Evolutionary conservation across 192 early-diverging fungal genomes (phyloP), one percentile per base, ranked within the genome.

Genomic region (Haplosporangium gracile): DNA sequence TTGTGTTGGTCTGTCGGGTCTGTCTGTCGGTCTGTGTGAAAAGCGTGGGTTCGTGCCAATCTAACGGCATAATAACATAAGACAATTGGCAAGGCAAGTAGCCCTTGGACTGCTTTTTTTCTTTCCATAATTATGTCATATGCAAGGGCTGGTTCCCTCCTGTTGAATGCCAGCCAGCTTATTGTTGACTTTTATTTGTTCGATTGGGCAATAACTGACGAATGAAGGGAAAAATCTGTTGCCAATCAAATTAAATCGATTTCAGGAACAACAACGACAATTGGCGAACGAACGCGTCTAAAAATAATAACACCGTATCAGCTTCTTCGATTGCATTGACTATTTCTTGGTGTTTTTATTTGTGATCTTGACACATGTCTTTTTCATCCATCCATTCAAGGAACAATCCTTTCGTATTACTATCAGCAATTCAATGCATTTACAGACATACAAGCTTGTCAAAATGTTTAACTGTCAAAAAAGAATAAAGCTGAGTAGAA

Each of bases 191-290:
- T 29, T 65, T 32, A 65, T 65, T 65, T 65, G 60, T 26, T 65
- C 26, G 60, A 65, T 60, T 60, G 55, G 49, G 5, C 43, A 45
- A 45, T 45, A 45, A 0, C 43, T 45, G 43, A 45, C 13, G 43
- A 45, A 45, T 51, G 49, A 51, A 65, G 29, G 60, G 60, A 32
- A 65, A 63, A 65, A 65, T 65, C 60, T 32, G 60, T 65, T 29
- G 60, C 60, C 60, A 65, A 65, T 65, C 60, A 65, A 32, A 65
- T 65, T 11, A 26, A 65, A 65, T 65, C 60, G 60, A 65, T 65
- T 65, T 60, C 55, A 60, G 55, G 55, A 60, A 60, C 55, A 60
- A 26, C 10, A 60, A 29, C 55, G 9, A 0, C 20, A 60, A 26
- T 24, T 11, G 24, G 24, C 53, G 8, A n/a, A n/a, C 53, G 0